A percentile compares a stretch with the other conserved stretches of the same genome.
Conservation (phyloP, 371 early-diverging fungal genomes). For the Rhizomucor pusillus region DNA sequence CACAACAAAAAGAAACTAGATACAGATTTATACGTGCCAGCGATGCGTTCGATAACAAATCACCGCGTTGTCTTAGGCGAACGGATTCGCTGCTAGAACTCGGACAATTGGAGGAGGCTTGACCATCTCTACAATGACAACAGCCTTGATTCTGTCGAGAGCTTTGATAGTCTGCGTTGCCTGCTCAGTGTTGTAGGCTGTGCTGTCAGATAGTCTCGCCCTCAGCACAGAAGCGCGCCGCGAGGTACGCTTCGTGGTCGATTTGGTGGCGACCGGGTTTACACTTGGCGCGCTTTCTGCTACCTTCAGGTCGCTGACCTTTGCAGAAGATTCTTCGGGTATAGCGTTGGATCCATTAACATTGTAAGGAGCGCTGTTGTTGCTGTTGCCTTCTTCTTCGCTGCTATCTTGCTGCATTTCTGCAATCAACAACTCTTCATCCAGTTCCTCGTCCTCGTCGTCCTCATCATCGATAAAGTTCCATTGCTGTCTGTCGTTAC, state of each 20-base stretch:
- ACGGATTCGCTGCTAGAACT: slow-evolving; percentile 65
- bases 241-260: too few species aligned
- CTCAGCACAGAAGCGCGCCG: slow-evolving; percentile 34
- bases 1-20: too few species aligned
- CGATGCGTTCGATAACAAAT: too few species aligned
- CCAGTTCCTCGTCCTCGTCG: slow-evolving; percentile 27
- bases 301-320: not conserved
- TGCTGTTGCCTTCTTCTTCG: slow-evolving; percentile 7
- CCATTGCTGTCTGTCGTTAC: slow-evolving; percentile 12
- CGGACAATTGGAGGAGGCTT: slow-evolving; percentile 68
- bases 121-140: slow-evolving; percentile 63
- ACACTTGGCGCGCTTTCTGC: not conserved
- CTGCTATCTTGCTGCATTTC: slow-evolving; percentile 17
- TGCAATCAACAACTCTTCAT: slow-evolving; percentile 34
- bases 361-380: not conserved
- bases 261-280: not conserved
- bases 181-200: slow-evolving; percentile 40
- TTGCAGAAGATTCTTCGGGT: not conserved
- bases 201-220: slow-evolving; percentile 34
- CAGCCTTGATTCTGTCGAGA: slow-evolving; percentile 58
- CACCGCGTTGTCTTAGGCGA: slow-evolving; percentile 8
- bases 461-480: slow-evolving; percentile 24
- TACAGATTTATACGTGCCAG: too few species aligned
- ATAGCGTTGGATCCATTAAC: not conserved
- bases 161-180: slow-evolving; percentile 60